Percentiles rank a stretch among this genome's conserved stretches.
These are phyloP conservation scores for Bruguiera sexangula DNA, from an alignment of 345 rosid species.

Conservation along the genomic window DNA sequence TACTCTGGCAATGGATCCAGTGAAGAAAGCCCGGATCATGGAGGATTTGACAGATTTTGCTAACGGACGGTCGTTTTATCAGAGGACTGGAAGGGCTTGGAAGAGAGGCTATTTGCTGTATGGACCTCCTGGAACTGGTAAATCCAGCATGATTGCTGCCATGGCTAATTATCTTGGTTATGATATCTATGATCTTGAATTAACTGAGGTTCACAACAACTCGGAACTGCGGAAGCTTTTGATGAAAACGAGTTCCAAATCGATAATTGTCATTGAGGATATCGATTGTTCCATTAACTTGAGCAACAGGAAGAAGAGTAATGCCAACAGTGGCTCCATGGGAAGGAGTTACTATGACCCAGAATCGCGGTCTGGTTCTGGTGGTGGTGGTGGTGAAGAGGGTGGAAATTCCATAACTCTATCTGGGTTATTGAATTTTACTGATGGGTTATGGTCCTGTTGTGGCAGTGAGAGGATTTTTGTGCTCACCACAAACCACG, in stretches of 20 bases:
- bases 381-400: conserved; percentile 30
- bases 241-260: conserved; percentile 90
- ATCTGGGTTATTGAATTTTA: conserved; percentile 88
- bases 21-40: conserved; percentile 52
- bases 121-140: conserved; percentile 96
- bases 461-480: conserved; percentile 97
- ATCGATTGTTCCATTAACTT: conserved; percentile 83
- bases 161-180: conserved; percentile 91
- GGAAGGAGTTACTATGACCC: conserved; percentile 39
- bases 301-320: conserved; percentile 56
- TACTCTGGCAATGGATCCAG: conserved; percentile 85
- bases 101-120: conserved; percentile 83
- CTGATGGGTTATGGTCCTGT: conserved; percentile 97
- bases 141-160: conserved; percentile 96
- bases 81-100: conserved; percentile 93
- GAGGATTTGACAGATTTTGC: conserved; percentile 74
- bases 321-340: conserved; percentile 1
- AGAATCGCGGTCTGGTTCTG: conserved; percentile 45
- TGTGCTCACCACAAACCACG: conserved; percentile 89
- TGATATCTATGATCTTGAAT: conserved; percentile 92
- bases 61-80: conserved; percentile 60
- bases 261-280: conserved; percentile 87
- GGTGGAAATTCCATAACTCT: conserved; percentile 64
- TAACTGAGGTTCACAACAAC: conserved; percentile 85
- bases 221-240: conserved; percentile 77